These are phyloP conservation scores for Naganishia cerealis DNA, from an alignment of 1,284 basidiomycete species.

Conservation along the genomic window DNA sequence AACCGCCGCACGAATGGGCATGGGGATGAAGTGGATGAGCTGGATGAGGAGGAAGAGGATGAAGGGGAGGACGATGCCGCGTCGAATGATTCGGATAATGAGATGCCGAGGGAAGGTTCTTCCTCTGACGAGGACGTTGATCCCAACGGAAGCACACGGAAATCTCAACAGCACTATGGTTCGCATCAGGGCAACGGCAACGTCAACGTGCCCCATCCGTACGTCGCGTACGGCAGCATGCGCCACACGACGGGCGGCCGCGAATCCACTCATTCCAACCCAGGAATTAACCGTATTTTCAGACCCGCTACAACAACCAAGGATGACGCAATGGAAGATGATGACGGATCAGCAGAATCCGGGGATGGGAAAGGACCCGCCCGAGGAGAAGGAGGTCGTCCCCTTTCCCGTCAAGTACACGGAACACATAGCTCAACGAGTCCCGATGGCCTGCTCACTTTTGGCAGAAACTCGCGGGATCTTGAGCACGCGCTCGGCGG, in stretches of 20 bases:
- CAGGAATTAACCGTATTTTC: too few relatives aligned
- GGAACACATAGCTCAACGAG: background rate
- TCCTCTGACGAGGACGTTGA: background rate
- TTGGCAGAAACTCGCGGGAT: too few relatives aligned
- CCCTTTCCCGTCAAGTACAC: background rate
- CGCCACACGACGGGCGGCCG: background rate
- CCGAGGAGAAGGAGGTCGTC: background rate
- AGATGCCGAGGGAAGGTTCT: background rate
- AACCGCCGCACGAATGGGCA: background rate
- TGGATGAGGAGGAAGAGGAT: constrained; percentile 25
- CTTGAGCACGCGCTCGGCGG: background rate
- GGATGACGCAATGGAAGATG: background rate
- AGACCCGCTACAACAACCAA: background rate
- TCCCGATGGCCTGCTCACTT: background rate
- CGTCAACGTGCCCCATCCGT: background rate
- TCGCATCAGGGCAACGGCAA: background rate
- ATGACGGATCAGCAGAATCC: background rate
- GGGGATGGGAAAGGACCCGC: background rate
- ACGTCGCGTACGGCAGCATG: background rate
- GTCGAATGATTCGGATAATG: background rate
- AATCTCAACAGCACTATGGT: background rate
- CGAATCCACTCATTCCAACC: too few relatives aligned
- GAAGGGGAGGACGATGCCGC: background rate
- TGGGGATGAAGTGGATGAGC: constrained; percentile 23
- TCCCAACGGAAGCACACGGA: background rate